A percentile compares a stretch with the other conserved stretches of the same genome.
These are phyloP conservation scores for Verticillium tricorpus DNA, from an alignment of 2,329 filamentous ascomycete genomes.

Conservation along the genomic window DNA sequence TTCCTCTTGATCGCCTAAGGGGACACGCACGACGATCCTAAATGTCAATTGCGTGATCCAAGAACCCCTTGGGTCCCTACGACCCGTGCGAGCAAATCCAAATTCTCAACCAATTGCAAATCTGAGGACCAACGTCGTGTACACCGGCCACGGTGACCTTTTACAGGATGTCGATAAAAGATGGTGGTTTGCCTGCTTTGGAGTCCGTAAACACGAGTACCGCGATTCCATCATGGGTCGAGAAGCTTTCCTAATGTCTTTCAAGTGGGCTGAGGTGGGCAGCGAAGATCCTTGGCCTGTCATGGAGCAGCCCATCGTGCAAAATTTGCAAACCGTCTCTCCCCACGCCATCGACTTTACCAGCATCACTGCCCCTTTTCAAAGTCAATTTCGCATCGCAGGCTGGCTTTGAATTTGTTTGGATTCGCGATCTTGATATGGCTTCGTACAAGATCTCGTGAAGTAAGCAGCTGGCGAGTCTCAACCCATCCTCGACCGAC, in stretches of 20 bases:
- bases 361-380: too few relatives aligned
- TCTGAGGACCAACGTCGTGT: slow-evolving; percentile 12
- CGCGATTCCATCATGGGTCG: slow-evolving; percentile 21
- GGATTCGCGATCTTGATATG: too few relatives aligned
- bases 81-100: slow-evolving; percentile 24
- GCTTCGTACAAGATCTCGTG: too few relatives aligned
- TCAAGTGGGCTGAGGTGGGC: slow-evolving; percentile 15
- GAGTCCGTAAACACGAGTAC: slow-evolving; percentile 8
- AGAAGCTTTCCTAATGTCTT: slow-evolving; percentile 25
- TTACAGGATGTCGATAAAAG: slow-evolving; percentile 15
- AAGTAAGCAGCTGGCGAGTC: too few relatives aligned
- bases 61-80: slow-evolving; percentile 21
- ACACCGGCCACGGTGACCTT: slow-evolving; percentile 18
- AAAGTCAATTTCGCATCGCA: too few relatives aligned
- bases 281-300: slow-evolving; percentile 12
- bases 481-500: too few relatives aligned
- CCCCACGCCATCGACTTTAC: neutral
- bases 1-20: slow-evolving; percentile 46
- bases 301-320: too few relatives aligned
- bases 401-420: too few relatives aligned
- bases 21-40: slow-evolving; percentile 28
- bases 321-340: too few relatives aligned
- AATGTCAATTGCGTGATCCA: slow-evolving; percentile 18
- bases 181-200: slow-evolving; percentile 17
- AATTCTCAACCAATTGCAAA: slow-evolving; percentile 14